A percentile compares a stretch with the other conserved stretches of the same genome.
These are phyloP conservation scores for Flaveria floridana DNA, from an alignment of 140 eudicot genomes.

Conservation along the genomic window DNA sequence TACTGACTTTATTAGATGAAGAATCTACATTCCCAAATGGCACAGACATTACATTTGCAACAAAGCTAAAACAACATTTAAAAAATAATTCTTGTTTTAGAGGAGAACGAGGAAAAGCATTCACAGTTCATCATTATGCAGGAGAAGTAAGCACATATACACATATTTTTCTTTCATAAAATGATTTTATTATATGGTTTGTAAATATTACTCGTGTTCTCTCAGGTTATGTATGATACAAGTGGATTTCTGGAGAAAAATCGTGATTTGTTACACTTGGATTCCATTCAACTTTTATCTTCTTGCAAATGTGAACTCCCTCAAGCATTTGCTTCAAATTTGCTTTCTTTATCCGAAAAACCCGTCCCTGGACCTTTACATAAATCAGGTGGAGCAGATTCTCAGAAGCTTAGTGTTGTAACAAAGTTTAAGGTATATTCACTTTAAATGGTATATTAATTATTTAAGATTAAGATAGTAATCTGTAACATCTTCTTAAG, in stretches of 20 bases:
- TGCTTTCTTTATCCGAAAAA: conserved; percentile 81
- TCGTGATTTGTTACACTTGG: conserved; percentile 81
- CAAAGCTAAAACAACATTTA: conserved; percentile 84
- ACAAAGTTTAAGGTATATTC: conserved; percentile 77
- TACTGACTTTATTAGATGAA: conserved; percentile 80
- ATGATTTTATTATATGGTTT: conserved; percentile 6
- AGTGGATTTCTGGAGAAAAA: conserved; percentile 96
- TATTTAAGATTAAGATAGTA: background rate
- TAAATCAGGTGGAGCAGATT: conserved; percentile 97
- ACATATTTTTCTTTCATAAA: background rate
- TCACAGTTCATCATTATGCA: conserved; percentile 86
- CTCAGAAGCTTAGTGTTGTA: conserved; percentile 91
- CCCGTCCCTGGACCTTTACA: conserved; percentile 75
- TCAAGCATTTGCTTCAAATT: conserved; percentile 72
- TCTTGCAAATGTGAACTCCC: conserved; percentile 90
- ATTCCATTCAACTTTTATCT: conserved; percentile 87
- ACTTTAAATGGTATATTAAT: conserved; percentile 6
- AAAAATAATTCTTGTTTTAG: conserved; percentile 65
- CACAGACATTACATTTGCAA: conserved; percentile 79
- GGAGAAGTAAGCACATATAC: conserved; percentile 67
- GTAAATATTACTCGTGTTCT: conserved; percentile 11
- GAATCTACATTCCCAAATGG: conserved; percentile 97
- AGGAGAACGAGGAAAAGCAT: conserved; percentile 92
- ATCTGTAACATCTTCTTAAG: background rate
- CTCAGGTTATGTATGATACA: conserved; percentile 88